Evolutionary conservation across 176 grass and related monocot genomes (phyloP).

Genomic region (Oryza brachyantha): DNA sequence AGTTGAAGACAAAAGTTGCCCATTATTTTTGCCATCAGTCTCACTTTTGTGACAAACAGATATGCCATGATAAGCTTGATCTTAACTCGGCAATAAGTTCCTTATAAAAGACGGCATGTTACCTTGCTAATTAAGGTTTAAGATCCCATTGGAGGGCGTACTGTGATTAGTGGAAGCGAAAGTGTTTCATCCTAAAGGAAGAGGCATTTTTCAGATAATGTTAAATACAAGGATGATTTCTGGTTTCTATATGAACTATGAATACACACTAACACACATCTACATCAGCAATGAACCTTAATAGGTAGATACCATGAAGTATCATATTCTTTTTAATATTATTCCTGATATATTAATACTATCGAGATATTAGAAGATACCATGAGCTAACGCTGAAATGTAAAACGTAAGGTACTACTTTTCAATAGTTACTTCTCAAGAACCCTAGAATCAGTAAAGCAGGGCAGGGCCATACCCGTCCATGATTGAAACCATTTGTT

Average conservation of each 20-base stretch:
- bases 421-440: background rate
- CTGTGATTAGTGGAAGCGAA: background rate
- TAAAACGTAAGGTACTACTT: background rate
- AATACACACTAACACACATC: too few relatives aligned
- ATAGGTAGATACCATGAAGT: too few relatives aligned
- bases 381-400: background rate
- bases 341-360: too few relatives aligned
- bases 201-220: background rate
- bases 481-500: conserved; percentile 13
- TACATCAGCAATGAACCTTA: too few relatives aligned
- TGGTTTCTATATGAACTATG: background rate
- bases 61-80: conserved; percentile 6
- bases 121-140: conserved; percentile 3
- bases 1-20: background rate
- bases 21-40: background rate
- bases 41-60: background rate
- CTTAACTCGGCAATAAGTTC: background rate
- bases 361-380: background rate
- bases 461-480: background rate
- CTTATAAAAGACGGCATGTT: conserved; percentile 11
- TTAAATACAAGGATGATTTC: background rate
- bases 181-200: background rate
- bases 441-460: background rate
- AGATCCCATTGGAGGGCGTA: background rate
- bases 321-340: too few relatives aligned